A percentile compares a stretch with the other conserved stretches of the same genome.
phyloP scores from a whole-genome alignment of 2,329 filamentous ascomycete species.

The Diatrype stigma region DNA sequence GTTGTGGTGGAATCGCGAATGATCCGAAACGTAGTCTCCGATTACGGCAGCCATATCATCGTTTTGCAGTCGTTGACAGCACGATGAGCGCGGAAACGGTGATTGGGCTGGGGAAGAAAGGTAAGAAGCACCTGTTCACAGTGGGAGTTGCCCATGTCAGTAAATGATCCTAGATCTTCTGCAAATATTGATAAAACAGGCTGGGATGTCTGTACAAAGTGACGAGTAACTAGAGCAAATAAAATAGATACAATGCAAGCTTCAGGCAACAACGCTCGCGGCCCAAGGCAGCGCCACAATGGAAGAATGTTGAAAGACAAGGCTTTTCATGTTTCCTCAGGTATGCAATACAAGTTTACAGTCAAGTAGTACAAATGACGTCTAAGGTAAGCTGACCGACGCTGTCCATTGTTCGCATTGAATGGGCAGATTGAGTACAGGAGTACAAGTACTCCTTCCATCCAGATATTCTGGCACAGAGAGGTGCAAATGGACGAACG shows the following conservation, averaged over 20 bases:
- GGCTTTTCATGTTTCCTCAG: constrained; percentile 10
- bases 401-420: not conserved
- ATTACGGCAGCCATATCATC: constrained; percentile 61
- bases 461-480: not conserved
- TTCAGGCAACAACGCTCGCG: constrained; percentile 16
- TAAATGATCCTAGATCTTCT: not conserved
- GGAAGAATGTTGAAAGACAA: constrained; percentile 11
- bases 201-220: not conserved
- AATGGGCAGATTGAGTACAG: not conserved
- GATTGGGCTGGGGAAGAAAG: constrained; percentile 1
- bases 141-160: not conserved
- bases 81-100: not conserved
- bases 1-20: constrained; percentile 61
- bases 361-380: not conserved
- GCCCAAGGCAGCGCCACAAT: constrained; percentile 12
- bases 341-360: not conserved
- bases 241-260: constrained; percentile 7
- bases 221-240: constrained; percentile 6
- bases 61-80: constrained; percentile 6
- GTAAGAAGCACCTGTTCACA: not conserved
- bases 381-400: not conserved
- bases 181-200: not conserved
- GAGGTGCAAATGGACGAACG: not conserved
- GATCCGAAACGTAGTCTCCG: constrained; percentile 70
- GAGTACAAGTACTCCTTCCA: not conserved